Evolutionary conservation across 2,329 filamentous ascomycete genomes (phyloP).

Genomic region (Fusarium sp.): DNA sequence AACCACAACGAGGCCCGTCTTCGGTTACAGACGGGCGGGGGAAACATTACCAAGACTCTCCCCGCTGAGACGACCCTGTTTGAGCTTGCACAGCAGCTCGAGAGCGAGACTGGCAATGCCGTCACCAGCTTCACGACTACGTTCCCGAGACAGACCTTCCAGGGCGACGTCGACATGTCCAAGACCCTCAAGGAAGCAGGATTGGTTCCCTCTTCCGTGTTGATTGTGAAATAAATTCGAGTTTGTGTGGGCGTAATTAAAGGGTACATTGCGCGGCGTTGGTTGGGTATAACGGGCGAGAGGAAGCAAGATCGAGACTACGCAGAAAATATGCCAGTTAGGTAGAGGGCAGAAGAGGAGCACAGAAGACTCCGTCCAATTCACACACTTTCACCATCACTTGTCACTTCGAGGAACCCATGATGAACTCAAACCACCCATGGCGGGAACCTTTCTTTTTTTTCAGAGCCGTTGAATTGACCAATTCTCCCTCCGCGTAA

Average conservation of each 20-base stretch:
- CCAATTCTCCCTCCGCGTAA: conserved; percentile 50
- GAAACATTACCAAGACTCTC: conserved; percentile 86
- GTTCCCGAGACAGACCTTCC: conserved; percentile 85
- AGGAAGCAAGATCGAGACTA: background rate
- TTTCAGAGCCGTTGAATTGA: conserved; percentile 51
- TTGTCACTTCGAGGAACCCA: conserved; percentile 22
- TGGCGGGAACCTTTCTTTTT: conserved; percentile 49
- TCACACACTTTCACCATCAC: conserved; percentile 5
- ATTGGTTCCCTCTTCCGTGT: conserved; percentile 85
- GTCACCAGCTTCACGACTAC: conserved; percentile 83
- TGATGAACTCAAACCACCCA: conserved; percentile 45
- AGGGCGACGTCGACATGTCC: conserved; percentile 75
- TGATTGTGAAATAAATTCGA: conserved; percentile 70
- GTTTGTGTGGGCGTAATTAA: conserved; percentile 1
- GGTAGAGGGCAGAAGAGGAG: conserved; percentile 23
- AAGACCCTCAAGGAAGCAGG: conserved; percentile 93
- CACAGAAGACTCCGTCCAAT: conserved; percentile 4
- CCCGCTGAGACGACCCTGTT: conserved; percentile 91
- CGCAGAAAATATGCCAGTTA: conserved; percentile 9
- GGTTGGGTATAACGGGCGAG: conserved; percentile 7
- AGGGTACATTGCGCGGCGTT: conserved; percentile 40
- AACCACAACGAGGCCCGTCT: conserved; percentile 83
- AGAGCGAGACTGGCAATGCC: conserved; percentile 71
- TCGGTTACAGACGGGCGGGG: conserved; percentile 74
- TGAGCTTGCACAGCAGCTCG: conserved; percentile 81